phyloP scores from a whole-genome alignment of 1,284 basidiomycete species.

The Boletellus dicymbophilus region DNA sequence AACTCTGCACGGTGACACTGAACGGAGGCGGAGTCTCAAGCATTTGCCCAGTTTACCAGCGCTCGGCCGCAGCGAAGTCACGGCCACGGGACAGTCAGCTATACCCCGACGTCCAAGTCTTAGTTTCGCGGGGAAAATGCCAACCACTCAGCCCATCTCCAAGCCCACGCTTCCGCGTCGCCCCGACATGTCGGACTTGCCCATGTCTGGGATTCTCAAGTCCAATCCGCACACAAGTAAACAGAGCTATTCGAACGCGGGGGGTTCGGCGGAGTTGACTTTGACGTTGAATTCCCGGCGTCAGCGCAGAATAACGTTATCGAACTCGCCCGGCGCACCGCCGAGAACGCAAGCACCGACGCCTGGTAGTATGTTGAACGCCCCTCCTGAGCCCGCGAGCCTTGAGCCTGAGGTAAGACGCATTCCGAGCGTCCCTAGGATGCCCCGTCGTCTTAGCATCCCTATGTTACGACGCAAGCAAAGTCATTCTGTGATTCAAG shows the following conservation, averaged over 20 bases:
- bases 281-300: slow-evolving; percentile 1
- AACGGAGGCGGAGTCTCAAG: slow-evolving; percentile 14
- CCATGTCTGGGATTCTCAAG: slow-evolving; percentile 22
- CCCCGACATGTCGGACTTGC: slow-evolving; percentile 1
- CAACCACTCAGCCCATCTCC: neutral
- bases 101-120: slow-evolving; percentile 21
- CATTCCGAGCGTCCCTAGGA: slow-evolving; percentile 24
- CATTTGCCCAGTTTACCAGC: slow-evolving; percentile 25
- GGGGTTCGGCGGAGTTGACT: neutral
- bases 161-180: slow-evolving; percentile 3
- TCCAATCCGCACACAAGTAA: slow-evolving; percentile 3
- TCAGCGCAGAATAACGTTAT: slow-evolving; percentile 25
- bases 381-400: neutral
- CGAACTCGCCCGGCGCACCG: slow-evolving; percentile 14
- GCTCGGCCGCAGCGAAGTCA: slow-evolving; percentile 9
- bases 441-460: slow-evolving; percentile 31
- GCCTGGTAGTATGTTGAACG: neutral
- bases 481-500: slow-evolving; percentile 8
- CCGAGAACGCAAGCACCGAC: neutral
- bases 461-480: slow-evolving; percentile 33
- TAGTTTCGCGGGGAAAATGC: slow-evolving; percentile 3
- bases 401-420: slow-evolving; percentile 12
- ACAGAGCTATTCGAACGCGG: slow-evolving; percentile 1
- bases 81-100: neutral
- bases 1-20: slow-evolving; percentile 7